Conservation (phyloP, 805 yeast species). For the Dipodascopsis tothii region DNA sequence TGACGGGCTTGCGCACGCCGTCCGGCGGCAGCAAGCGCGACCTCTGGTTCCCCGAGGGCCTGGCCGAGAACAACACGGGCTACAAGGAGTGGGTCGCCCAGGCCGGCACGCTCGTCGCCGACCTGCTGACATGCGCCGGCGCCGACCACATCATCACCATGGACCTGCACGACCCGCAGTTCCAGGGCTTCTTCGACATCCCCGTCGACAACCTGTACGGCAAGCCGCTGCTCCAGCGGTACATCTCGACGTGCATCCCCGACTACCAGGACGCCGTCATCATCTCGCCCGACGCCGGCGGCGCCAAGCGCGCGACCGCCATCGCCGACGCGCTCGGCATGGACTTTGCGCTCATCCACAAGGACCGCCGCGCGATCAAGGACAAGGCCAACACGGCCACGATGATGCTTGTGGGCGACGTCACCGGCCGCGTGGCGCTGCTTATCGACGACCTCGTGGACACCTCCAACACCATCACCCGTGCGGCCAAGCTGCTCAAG, state of each 20-base stretch:
- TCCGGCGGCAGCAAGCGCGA: not conserved
- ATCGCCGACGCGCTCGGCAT: slow-evolving; percentile 85
- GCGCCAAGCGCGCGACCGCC: slow-evolving; percentile 93
- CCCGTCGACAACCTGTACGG: slow-evolving; percentile 93
- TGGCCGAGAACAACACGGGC: slow-evolving; percentile 44
- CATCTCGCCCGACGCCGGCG: slow-evolving; percentile 98
- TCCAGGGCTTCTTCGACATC: slow-evolving; percentile 93
- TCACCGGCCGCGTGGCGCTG: slow-evolving; percentile 76
- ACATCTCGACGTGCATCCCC: slow-evolving; percentile 71
- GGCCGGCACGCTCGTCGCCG: slow-evolving; percentile 79
- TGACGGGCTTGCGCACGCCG: not conserved
- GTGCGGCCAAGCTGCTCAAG: slow-evolving; percentile 86
- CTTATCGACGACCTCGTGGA: slow-evolving; percentile 89
- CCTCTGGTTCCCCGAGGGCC: slow-evolving; percentile 16
- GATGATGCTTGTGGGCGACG: slow-evolving; percentile 95
- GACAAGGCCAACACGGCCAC: slow-evolving; percentile 47
- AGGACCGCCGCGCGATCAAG: slow-evolving; percentile 61
- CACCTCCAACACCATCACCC: slow-evolving; percentile 81
- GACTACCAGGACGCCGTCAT: slow-evolving; percentile 75
- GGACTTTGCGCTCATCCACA: slow-evolving; percentile 90
- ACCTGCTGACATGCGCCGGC: slow-evolving; percentile 80
- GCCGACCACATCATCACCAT: slow-evolving; percentile 94
- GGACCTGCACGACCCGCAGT: slow-evolving; percentile 97
- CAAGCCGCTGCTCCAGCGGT: slow-evolving; percentile 78
- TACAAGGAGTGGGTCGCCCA: slow-evolving; percentile 95